Evolutionary conservation across 2,329 filamentous ascomycete species (phyloP).

Genomic region (Xylaria multiplex): DNA sequence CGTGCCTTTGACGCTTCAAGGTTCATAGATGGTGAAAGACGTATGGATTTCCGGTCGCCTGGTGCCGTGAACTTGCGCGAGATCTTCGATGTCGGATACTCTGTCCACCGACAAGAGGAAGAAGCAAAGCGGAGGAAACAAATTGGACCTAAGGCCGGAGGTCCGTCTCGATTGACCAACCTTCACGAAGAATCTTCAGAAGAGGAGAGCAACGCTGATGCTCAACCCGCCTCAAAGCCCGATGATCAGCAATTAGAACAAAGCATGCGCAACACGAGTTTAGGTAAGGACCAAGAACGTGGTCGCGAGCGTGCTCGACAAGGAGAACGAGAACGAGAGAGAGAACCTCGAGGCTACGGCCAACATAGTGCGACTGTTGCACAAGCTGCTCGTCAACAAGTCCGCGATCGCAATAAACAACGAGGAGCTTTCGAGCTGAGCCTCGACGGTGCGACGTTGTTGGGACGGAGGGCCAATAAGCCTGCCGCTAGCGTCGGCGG

Average conservation of each 20-base stretch:
- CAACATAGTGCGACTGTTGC: constrained; percentile 88
- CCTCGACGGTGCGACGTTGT: constrained; percentile 86
- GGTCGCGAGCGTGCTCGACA: constrained; percentile 62
- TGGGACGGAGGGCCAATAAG: constrained; percentile 75
- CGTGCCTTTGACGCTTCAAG: constrained; percentile 67
- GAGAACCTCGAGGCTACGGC: constrained; percentile 76
- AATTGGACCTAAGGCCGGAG: constrained; percentile 75
- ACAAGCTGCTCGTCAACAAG: constrained; percentile 83
- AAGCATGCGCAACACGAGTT: constrained; percentile 84
- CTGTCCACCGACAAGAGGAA: constrained; percentile 95
- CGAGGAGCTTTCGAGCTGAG: constrained; percentile 92
- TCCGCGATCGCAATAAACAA: constrained; percentile 71
- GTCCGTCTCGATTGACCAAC: constrained; percentile 64
- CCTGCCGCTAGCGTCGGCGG: constrained; percentile 57
- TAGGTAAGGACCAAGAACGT: constrained; percentile 65
- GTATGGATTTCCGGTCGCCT: constrained; percentile 93
- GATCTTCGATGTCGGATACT: constrained; percentile 98
- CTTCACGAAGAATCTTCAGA: constrained; percentile 76
- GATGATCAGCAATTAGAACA: constrained; percentile 78
- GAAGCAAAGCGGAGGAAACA: constrained; percentile 92
- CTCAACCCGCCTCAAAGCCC: constrained; percentile 57
- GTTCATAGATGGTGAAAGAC: constrained; percentile 68
- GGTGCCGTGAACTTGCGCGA: constrained; percentile 95
- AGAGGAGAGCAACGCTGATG: constrained; percentile 66
- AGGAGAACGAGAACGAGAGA: constrained; percentile 47